phyloP scores from a whole-genome alignment of 495 filamentous ascomycete species.

The Neurospora hispaniola region DNA sequence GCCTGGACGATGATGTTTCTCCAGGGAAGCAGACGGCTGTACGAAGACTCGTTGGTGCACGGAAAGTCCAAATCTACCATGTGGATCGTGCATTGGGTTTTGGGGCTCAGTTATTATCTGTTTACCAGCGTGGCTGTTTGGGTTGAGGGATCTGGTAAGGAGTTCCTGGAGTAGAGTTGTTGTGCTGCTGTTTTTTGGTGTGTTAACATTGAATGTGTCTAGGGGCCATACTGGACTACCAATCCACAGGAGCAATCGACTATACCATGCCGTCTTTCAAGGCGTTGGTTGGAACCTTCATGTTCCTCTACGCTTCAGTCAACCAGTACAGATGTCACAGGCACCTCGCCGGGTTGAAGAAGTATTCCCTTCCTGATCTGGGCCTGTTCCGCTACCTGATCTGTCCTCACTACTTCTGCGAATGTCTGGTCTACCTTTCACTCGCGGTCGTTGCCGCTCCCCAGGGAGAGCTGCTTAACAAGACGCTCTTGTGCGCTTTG shows the following conservation, averaged over 20 bases:
- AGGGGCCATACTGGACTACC: slow-evolving; percentile 24
- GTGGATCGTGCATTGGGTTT: slow-evolving; percentile 71
- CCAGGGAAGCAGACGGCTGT: slow-evolving; percentile 64
- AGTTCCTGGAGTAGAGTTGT: background rate
- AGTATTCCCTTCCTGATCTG: slow-evolving; percentile 64
- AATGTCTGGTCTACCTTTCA: slow-evolving; percentile 75
- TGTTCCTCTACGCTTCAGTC: slow-evolving; percentile 66
- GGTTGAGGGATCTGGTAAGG: slow-evolving; percentile 72
- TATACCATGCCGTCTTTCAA: slow-evolving; percentile 43
- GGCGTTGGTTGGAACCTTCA: slow-evolving; percentile 46
- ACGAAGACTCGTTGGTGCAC: slow-evolving; percentile 55
- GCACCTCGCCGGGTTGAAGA: slow-evolving; percentile 69
- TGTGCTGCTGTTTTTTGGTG: slow-evolving; percentile 2
- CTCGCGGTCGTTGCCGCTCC: slow-evolving; percentile 68
- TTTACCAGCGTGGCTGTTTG: slow-evolving; percentile 63
- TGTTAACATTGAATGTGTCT: slow-evolving; percentile 5
- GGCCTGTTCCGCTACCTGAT: slow-evolving; percentile 59
- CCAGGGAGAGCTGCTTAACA: slow-evolving; percentile 48
- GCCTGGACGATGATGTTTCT: slow-evolving; percentile 60
- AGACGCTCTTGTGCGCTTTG: slow-evolving; percentile 56
- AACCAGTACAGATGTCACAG: slow-evolving; percentile 73
- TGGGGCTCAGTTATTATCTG: slow-evolving; percentile 72
- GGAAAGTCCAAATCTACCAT: slow-evolving; percentile 59
- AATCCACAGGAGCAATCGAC: slow-evolving; percentile 17
- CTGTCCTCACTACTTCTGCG: slow-evolving; percentile 87